phyloP scores from a whole-genome alignment of 208 protist species.

The Acanthamoeba sp. region DNA sequence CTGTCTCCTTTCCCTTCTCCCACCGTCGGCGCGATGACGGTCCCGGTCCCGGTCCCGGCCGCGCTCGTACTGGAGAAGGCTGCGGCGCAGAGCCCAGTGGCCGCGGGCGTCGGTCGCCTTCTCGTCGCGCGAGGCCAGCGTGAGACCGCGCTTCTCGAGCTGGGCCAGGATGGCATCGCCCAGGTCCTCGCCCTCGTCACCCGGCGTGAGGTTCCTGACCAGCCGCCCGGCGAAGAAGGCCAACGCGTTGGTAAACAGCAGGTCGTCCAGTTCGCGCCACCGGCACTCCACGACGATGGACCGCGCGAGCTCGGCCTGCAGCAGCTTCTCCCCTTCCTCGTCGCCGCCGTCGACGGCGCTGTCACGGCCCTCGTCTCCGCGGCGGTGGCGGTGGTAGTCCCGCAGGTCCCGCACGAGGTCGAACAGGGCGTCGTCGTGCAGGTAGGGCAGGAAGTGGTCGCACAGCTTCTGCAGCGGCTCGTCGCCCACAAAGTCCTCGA shows the following conservation, averaged over 20 bases:
- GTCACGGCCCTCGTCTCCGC: background rate
- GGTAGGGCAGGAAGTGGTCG: conserved; percentile 24
- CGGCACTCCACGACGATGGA: background rate
- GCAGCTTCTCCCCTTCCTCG: background rate
- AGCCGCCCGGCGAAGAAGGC: background rate
- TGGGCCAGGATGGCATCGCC: background rate
- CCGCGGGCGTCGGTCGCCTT: background rate
- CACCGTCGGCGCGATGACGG: no score
- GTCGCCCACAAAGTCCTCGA: background rate
- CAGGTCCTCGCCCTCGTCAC: background rate
- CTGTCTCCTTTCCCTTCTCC: no score
- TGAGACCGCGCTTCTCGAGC: background rate
- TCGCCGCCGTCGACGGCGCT: background rate
- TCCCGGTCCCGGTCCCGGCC: background rate
- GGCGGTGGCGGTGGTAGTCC: background rate
- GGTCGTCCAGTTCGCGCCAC: background rate
- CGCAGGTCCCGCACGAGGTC: background rate
- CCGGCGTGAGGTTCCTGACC: background rate
- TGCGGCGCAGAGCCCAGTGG: background rate
- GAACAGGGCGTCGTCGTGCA: conserved; percentile 4
- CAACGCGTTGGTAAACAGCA: background rate
- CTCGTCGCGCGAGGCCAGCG: background rate
- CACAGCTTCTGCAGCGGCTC: conserved; percentile 7
- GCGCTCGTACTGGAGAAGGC: background rate
- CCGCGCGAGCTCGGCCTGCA: background rate